Evolutionary conservation across 345 rosid genomes (phyloP).

Genomic region (Anacardium occidentale): DNA sequence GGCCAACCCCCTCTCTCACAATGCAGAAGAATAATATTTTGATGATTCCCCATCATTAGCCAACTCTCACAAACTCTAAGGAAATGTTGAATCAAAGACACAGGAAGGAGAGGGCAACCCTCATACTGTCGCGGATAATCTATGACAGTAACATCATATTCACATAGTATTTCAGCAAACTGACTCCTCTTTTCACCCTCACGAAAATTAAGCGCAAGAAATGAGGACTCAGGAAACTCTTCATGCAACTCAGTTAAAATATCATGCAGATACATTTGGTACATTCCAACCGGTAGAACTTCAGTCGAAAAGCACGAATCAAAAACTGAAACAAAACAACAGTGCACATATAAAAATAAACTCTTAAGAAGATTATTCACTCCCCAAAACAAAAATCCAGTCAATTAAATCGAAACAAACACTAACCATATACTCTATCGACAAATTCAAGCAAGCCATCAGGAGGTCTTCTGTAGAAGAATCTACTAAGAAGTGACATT

Average conservation of each 20-base stretch:
- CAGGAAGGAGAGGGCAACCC: constrained; percentile 88
- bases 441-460: constrained; percentile 96
- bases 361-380: not conserved
- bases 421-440: constrained; percentile 89
- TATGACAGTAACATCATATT: constrained; percentile 79
- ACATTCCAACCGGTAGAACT: constrained; percentile 65
- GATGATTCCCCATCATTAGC: constrained; percentile 73
- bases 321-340: constrained; percentile 54
- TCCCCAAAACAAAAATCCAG: not conserved
- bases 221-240: constrained; percentile 75
- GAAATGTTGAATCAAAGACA: constrained; percentile 86
- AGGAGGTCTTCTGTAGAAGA: constrained; percentile 89
- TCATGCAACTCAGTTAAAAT: constrained; percentile 73
- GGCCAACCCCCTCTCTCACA: constrained; percentile 99
- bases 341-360: not conserved
- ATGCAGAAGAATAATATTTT: constrained; percentile 78
- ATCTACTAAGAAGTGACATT: constrained; percentile 89
- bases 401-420: not conserved
- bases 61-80: constrained; percentile 85
- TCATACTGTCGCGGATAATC: constrained; percentile 95
- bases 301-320: constrained; percentile 97
- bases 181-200: constrained; percentile 81
- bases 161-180: constrained; percentile 65
- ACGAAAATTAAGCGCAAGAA: constrained; percentile 84
- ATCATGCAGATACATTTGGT: constrained; percentile 70